Evolutionary conservation across 495 filamentous ascomycete species (phyloP).

Genomic region (Hypoxylon trugodes): DNA sequence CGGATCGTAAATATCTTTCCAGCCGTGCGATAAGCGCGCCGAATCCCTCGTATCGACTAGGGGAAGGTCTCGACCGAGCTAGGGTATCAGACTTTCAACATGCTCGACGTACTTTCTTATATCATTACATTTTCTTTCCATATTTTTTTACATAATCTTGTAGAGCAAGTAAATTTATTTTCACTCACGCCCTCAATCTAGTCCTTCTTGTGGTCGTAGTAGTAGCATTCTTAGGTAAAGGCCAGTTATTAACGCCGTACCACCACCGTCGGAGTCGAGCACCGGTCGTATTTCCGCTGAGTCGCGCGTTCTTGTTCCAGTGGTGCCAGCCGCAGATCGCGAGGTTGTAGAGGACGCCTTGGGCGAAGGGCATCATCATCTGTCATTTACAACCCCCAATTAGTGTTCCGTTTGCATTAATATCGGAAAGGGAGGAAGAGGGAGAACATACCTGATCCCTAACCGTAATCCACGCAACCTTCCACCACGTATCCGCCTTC

Average conservation of each 20-base stretch:
- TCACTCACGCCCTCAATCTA: constrained; percentile 4
- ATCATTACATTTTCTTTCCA: too few species aligned
- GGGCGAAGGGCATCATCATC: constrained; percentile 82
- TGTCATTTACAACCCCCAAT: constrained; percentile 38
- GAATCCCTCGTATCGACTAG: too few species aligned
- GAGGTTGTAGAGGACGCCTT: constrained; percentile 85
- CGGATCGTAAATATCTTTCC: too few species aligned
- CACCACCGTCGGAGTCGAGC: constrained; percentile 83
- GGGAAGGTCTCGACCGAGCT: too few species aligned
- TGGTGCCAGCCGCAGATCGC: constrained; percentile 81
- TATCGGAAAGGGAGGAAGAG: neutral
- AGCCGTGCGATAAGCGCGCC: too few species aligned
- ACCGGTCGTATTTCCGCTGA: constrained; percentile 75
- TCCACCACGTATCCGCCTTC: constrained; percentile 76
- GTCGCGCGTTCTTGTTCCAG: constrained; percentile 77
- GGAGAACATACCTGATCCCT: constrained; percentile 77
- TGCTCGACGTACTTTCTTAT: too few species aligned
- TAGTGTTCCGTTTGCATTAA: neutral
- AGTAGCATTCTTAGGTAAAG: constrained; percentile 45
- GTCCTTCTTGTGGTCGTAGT: neutral
- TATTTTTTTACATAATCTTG: too few species aligned
- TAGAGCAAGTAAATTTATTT: too few species aligned
- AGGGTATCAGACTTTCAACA: too few species aligned
- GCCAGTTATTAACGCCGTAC: constrained; percentile 91
- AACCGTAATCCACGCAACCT: constrained; percentile 82